Base-by-base conservation (phyloP, 305 asterid genomes). In the Rubia balearica region DNA sequence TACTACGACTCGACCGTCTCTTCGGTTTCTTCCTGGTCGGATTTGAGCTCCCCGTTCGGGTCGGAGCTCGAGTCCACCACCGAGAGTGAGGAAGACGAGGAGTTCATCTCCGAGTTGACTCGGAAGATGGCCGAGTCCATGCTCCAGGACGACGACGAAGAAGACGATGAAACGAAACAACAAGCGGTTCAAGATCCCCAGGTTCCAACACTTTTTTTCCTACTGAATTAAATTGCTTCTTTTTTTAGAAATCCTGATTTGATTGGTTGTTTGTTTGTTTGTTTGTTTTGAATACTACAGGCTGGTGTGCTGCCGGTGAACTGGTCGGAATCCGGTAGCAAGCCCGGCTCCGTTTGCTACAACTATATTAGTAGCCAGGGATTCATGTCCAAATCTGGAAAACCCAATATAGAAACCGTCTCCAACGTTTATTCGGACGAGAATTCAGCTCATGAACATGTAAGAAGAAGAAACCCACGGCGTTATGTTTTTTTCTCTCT, bases 91-190 rank as follows among this genome's bases (percentile, higher is more conserved):
- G 96, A 84, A 3, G 96, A 84, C 1, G 87, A 77, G 8, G 95
- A 86, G 73, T 87, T 83, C 81, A 76, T 81, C 3, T 82, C 85
- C 8, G 92, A 91, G 80, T 84, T 91, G 83, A 86, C 86, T 77
- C 95, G 95, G 11, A 90, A 84, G 84, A 86, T 91, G 92, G 87
- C 95, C 2, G 92, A 91, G 83, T 81, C 81, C 71, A 89, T 89
- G 95, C 91, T 87, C 16, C 79, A 77, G 38, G 97, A 87, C 6
- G 93, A 86, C 3, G 88, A 89, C 0, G 76, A 62, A 0, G 83
- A 67, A 48, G 74, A 68, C 55, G 55, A 48, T 48, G 19, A 48
- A 4, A 22, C 22, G 22, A 4, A 6, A 7, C 21, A 51, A 17
- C 59, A 1, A 48, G 16, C 16, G 0, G 17, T 7, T 55, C 12